Percentiles rank a stretch among this genome's conserved stretches.
phyloP scores from a whole-genome alignment of 2,329 filamentous ascomycete genomes.

The Sporothrix pseudoabietina region DNA sequence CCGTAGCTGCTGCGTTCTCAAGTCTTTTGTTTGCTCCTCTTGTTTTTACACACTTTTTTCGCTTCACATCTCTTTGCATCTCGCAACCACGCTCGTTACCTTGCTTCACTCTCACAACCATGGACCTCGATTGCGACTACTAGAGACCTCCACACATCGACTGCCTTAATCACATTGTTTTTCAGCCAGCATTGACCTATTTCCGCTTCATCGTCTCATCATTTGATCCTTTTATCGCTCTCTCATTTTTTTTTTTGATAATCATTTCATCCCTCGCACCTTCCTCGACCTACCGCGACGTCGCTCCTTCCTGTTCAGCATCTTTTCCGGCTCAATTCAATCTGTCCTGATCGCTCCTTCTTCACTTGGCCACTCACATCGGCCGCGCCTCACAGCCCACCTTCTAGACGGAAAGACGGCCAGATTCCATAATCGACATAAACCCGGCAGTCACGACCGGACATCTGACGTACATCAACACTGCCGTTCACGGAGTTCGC shows the following conservation, averaged over 20 bases:
- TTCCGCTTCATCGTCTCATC: neutral
- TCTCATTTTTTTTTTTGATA: neutral
- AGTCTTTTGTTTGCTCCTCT: neutral
- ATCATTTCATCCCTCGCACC: neutral
- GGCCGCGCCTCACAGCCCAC: no score
- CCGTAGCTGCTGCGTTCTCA: neutral
- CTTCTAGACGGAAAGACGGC: neutral
- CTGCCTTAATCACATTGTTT: neutral
- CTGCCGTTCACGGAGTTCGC: neutral
- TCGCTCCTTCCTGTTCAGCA: slow-evolving; percentile 13
- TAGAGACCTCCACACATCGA: neutral
- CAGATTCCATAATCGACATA: slow-evolving; percentile 1
- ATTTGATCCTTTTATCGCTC: neutral
- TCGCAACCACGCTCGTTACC: neutral
- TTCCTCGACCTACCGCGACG: neutral
- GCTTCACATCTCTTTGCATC: neutral
- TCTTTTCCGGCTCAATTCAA: neutral
- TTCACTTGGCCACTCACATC: neutral
- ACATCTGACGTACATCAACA: neutral
- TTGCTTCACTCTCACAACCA: neutral
- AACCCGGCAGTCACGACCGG: slow-evolving; percentile 3
- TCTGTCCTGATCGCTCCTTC: slow-evolving; percentile 10
- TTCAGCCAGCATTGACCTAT: slow-evolving; percentile 20
- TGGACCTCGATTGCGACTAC: neutral
- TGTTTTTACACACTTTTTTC: neutral